phyloP scores from a whole-genome alignment of 2,329 filamentous ascomycete genomes.

The Aspergillus fischeri region DNA sequence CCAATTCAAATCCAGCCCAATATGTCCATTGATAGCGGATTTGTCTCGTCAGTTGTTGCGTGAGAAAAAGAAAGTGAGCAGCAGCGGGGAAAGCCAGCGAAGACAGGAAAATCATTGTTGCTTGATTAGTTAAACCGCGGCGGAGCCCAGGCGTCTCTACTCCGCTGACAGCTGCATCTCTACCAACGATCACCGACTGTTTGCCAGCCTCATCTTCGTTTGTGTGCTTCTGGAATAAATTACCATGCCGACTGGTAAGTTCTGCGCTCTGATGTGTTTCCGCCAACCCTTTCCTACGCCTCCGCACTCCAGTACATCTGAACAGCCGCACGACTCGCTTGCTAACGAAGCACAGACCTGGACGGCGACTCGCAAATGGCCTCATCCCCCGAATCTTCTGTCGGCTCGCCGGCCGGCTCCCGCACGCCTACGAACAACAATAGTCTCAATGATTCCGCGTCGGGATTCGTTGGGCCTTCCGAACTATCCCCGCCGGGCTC shows the following conservation, averaged over 20 bases:
- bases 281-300: not conserved
- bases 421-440: constrained; percentile 39
- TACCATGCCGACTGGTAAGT: not conserved
- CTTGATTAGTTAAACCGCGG: not conserved
- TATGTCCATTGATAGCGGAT: not conserved
- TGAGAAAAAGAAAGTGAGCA: not conserved
- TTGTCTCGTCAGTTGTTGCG: not conserved
- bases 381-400: constrained; percentile 44
- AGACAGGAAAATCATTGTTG: not conserved
- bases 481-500: constrained; percentile 55
- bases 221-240: not conserved
- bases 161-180: not conserved
- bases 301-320: not conserved
- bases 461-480: constrained; percentile 25
- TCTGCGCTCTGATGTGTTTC: not conserved
- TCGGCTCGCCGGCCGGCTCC: constrained; percentile 35
- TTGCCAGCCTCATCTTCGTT: not conserved
- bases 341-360: constrained; percentile 34
- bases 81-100: not conserved
- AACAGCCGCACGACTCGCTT: not conserved
- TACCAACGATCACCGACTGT: not conserved
- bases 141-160: not conserved
- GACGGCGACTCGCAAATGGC: constrained; percentile 57
- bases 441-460: constrained; percentile 18
- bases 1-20: not conserved